phyloP scores from a whole-genome alignment of 805 yeast species.

The Nakazawaea ernobii region DNA sequence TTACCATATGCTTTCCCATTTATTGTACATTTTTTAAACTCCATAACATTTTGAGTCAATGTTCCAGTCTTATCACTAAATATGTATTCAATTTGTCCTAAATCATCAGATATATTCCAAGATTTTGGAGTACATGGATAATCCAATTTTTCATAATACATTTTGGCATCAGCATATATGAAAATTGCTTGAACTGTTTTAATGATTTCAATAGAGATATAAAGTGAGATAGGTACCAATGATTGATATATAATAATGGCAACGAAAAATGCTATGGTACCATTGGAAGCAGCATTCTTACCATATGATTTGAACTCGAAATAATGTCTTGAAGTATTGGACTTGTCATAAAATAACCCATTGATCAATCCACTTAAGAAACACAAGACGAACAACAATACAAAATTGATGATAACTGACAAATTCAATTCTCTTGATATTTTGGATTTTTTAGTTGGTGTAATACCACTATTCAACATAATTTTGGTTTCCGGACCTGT shows the following conservation, averaged over 20 bases:
- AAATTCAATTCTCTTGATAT: constrained; percentile 68
- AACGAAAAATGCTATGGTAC: constrained; percentile 68
- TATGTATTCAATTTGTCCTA: constrained; percentile 81
- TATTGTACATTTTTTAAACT: constrained; percentile 74
- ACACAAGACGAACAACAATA: constrained; percentile 59
- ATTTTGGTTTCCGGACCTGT: constrained; percentile 79
- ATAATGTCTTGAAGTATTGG: constrained; percentile 46
- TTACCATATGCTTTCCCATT: constrained; percentile 68
- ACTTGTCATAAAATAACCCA: constrained; percentile 53
- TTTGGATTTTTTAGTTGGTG: constrained; percentile 73
- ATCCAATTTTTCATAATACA: constrained; percentile 65
- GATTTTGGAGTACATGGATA: constrained; percentile 81
- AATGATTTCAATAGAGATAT: constrained; percentile 76
- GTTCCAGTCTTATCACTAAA: constrained; percentile 87
- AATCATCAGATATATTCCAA: constrained; percentile 81
- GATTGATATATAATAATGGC: constrained; percentile 73
- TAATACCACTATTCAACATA: constrained; percentile 74
- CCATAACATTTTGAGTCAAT: constrained; percentile 80
- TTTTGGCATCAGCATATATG: constrained; percentile 66
- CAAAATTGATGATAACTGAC: constrained; percentile 63
- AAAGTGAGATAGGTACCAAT: constrained; percentile 76
- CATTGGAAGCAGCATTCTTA: constrained; percentile 59
- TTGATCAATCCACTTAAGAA: constrained; percentile 65
- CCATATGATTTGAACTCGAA: constrained; percentile 71
- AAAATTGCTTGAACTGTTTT: constrained; percentile 79